Percentiles rank a stretch among this genome's conserved stretches.
phyloP scores from a whole-genome alignment of 2,329 filamentous ascomycete species.

The Chrysoporthe cubensis region DNA sequence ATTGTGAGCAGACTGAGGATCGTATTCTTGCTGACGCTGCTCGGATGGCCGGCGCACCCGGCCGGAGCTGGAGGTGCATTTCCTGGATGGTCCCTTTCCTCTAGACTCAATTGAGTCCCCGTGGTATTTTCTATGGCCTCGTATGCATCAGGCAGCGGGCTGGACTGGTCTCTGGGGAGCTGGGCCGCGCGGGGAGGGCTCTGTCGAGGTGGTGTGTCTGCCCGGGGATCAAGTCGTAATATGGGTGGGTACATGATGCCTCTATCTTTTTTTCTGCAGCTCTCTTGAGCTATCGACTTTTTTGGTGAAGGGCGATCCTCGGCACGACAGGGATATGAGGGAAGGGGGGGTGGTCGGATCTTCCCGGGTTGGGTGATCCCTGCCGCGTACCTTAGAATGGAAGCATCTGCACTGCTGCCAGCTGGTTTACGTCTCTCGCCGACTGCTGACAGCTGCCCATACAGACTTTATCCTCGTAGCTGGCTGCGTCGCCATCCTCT shows the following conservation, averaged over 20 bases:
- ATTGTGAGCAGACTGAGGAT: slow-evolving; percentile 45
- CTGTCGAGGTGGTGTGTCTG: slow-evolving; percentile 14
- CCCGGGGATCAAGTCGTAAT: background rate
- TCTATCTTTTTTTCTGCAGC: slow-evolving; percentile 26
- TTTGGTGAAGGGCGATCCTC: slow-evolving; percentile 12
- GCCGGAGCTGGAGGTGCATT: slow-evolving; percentile 56
- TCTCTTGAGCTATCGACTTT: slow-evolving; percentile 9
- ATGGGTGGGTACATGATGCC: slow-evolving; percentile 20
- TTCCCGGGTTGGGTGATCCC: slow-evolving; percentile 2
- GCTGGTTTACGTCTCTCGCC: background rate
- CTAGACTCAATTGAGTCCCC: slow-evolving; percentile 39
- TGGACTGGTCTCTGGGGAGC: background rate
- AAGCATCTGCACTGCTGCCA: background rate
- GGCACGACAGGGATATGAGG: slow-evolving; percentile 1
- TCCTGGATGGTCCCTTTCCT: slow-evolving; percentile 33
- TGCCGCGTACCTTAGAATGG: background rate
- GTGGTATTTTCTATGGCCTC: slow-evolving; percentile 24
- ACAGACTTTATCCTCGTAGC: background rate
- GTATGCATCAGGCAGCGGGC: slow-evolving; percentile 25
- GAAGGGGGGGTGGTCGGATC: background rate
- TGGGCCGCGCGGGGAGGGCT: background rate
- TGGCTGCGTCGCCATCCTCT: slow-evolving; percentile 1
- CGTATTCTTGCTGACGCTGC: slow-evolving; percentile 43
- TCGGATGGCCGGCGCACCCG: slow-evolving; percentile 55
- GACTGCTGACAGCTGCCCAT: background rate